phyloP scores from a whole-genome alignment of 2,329 filamentous ascomycete species.

The Neofusicoccum ribis region DNA sequence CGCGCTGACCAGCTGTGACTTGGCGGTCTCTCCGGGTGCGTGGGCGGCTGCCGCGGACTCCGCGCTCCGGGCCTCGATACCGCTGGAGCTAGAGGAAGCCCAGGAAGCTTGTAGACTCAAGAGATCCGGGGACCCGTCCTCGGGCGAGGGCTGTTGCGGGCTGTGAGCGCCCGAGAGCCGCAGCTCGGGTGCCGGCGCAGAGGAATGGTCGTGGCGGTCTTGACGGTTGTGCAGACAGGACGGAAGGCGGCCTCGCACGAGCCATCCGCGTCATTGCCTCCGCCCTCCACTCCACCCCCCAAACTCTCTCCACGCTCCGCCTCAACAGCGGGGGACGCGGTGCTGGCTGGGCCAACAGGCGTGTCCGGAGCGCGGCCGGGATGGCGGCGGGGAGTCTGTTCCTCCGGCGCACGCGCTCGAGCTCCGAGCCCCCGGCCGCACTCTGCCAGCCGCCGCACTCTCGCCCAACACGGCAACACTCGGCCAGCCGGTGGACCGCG shows the following conservation, averaged over 20 bases:
- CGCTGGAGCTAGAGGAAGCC: background rate
- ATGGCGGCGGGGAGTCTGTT: background rate
- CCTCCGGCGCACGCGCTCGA: background rate
- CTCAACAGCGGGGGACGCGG: background rate
- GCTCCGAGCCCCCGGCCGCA: no score
- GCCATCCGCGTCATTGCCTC: background rate
- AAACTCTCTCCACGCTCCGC: background rate
- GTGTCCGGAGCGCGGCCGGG: no score
- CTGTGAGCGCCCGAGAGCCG: no score
- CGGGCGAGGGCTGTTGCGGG: no score
- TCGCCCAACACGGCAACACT: no score
- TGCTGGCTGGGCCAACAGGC: background rate
- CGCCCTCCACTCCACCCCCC: slow-evolving; percentile 6
- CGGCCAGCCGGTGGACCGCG: background rate
- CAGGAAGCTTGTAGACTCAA: background rate
- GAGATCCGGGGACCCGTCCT: no score
- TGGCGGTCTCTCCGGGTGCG: background rate
- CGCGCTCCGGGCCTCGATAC: background rate
- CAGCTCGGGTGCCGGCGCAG: no score
- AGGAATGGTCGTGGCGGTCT: no score
- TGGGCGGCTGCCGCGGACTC: background rate
- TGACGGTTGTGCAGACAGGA: no score
- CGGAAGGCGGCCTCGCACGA: background rate
- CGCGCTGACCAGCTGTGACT: background rate
- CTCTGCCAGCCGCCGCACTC: no score